These are phyloP conservation scores for Chaetothyriales sp. DNA, from an alignment of 2,329 filamentous ascomycete genomes.

Conservation along the genomic window DNA sequence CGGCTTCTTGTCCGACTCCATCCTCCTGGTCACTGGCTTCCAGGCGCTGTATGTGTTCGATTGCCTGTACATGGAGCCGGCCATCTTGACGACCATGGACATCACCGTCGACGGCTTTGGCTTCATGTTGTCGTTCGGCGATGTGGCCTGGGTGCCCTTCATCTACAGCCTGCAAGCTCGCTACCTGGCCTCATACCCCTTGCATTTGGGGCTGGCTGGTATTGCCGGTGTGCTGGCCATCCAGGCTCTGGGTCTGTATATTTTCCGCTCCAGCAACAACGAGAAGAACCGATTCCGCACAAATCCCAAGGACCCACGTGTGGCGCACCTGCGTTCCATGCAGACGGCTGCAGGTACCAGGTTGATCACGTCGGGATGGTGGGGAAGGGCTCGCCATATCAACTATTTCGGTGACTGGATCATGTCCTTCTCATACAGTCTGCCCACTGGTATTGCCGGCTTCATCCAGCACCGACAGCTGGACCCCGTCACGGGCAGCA, in stretches of 20 bases:
- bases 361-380: constrained; percentile 77
- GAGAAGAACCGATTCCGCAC: constrained; percentile 92
- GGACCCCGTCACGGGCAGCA: constrained; percentile 36
- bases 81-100: constrained; percentile 86
- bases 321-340: constrained; percentile 71
- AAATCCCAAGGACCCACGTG: constrained; percentile 62
- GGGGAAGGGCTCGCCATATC: constrained; percentile 81
- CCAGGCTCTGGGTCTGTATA: constrained; percentile 61
- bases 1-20: constrained; percentile 72
- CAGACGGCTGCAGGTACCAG: constrained; percentile 69
- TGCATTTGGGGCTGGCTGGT: constrained; percentile 57
- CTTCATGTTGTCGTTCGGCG: constrained; percentile 86
- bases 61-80: constrained; percentile 70
- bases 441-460: constrained; percentile 73
- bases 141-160: constrained; percentile 86
- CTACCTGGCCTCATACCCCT: constrained; percentile 69
- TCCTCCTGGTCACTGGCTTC: constrained; percentile 59
- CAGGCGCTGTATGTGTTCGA: constrained; percentile 77
- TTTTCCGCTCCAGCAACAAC: constrained; percentile 87
- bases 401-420: constrained; percentile 95
- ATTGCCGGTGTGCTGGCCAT: constrained; percentile 50
- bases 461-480: constrained; percentile 50
- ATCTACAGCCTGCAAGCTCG: constrained; percentile 70
- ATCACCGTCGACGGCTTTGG: constrained; percentile 87
- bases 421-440: constrained; percentile 77